phyloP scores from a whole-genome alignment of 352 stramenopile genomes.

The Peronospora farinosa region DNA sequence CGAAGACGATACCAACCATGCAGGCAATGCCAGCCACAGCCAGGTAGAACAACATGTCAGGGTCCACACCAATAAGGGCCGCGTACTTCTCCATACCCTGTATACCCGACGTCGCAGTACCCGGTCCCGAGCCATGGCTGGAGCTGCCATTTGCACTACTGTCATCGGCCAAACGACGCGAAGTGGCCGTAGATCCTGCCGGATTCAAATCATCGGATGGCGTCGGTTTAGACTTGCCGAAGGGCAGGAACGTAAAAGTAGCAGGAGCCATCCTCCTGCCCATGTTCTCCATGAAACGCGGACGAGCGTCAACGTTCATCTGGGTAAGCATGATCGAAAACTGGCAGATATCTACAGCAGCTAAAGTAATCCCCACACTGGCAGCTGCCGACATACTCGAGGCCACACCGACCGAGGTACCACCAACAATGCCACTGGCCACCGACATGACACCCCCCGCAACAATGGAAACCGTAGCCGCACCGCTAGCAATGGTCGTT shows the following conservation, averaged over 20 bases:
- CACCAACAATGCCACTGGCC: conserved; percentile 46
- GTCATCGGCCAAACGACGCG: conserved; percentile 29
- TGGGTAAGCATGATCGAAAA: conserved; percentile 83
- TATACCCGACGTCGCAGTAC: conserved; percentile 20
- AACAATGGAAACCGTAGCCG: conserved; percentile 55
- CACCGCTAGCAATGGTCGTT: conserved; percentile 46
- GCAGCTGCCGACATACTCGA: conserved; percentile 51
- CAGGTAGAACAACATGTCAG: conserved; percentile 81
- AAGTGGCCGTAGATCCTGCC: conserved; percentile 3
- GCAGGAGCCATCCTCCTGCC: conserved; percentile 61
- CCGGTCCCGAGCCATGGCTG: conserved; percentile 28
- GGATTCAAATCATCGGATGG: conserved; percentile 18
- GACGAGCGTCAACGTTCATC: conserved; percentile 73
- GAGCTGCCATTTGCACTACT: conserved; percentile 24
- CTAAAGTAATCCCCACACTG: conserved; percentile 61
- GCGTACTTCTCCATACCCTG: conserved; percentile 83
- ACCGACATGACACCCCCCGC: conserved; percentile 59
- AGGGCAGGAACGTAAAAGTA: conserved; percentile 58
- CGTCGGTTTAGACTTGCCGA: conserved; percentile 38
- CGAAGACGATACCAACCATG: conserved; percentile 43
- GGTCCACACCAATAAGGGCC: conserved; percentile 54
- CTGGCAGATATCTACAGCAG: conserved; percentile 69
- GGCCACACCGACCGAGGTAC: conserved; percentile 49
- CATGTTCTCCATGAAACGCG: conserved; percentile 72
- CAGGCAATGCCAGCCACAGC: conserved; percentile 54